Base-by-base conservation (phyloP, 441 rosid genomes). In the Erodium texanum region DNA sequence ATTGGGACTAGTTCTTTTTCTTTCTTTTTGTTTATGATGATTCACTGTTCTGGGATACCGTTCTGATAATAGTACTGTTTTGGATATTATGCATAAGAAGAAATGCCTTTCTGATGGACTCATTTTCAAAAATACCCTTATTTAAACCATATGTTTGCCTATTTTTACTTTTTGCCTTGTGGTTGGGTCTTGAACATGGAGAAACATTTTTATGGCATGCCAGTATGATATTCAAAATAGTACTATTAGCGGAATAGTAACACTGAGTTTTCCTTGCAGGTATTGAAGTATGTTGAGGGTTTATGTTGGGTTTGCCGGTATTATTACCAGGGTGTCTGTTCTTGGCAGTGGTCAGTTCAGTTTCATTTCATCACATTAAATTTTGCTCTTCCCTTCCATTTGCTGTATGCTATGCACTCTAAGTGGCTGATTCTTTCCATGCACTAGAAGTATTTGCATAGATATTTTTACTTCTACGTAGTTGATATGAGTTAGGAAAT, bases 221-320 rank as follows among this genome's bases (percentile, higher is more conserved):
- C 63, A 23, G 63, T 34, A 34, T 34, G 38, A 34, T 34, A 34
- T 34, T 10, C 38, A 34, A 34, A 34, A 34, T 34, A 34, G 3
- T 34, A 34, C 38, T 34, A 34, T 34, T 34, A 7, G 6, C 38
- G 8, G 38, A 34, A 34, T 34, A 34, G 38, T 16, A 50, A 50
- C 27, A 22, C 61, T 56, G 16, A 24, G 11, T 65, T 71, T 69
- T 71, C 61, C 74, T 73, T 78, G 79, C 85, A 95, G 99, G 96
- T 90, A 64, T 68, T 81, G 83, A 95, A 85, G 68, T 95, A 95
- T 66, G 88, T 90, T 16, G 98, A 95, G 87, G 98, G 98, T 67
- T 77, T 95, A 75, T 95, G 98, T 71, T 92, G 98, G 99, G 96
- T 95, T 27, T 92, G 96, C 79, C 93, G 82, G 75, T 92, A 95